Evolutionary conservation across 192 early-diverging fungal genomes (phyloP), one percentile per base, ranked within the genome.

Genomic region (Rhizoclosmatium globosum): DNA sequence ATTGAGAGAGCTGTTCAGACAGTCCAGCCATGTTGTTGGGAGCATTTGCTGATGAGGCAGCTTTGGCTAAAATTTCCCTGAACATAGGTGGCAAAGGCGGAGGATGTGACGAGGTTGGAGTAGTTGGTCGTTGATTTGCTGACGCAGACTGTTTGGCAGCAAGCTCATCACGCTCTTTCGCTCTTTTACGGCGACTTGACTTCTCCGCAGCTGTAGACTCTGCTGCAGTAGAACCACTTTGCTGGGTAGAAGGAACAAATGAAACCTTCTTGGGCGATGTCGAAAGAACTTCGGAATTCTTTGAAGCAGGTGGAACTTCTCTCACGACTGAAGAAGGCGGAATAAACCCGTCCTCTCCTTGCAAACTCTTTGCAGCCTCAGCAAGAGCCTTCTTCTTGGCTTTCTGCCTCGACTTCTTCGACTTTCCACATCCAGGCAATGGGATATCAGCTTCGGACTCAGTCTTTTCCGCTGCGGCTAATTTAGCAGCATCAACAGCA

Each of bases 131-230:
- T 56, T 0, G 21, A 21, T 21, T 56, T 6, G 69, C 31, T 15
- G 4, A 15, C 3, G 69, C 31, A 6, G 13, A 6, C 15, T 71
- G 69, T 42, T 48, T 56, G 19, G 47, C 69, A 15, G 74, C 74
- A 15, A 47, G 31, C 41, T 76, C 74, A 67, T 76, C 74, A 6
- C 74, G 74, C 31, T 76, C 74, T 43, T 67, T 76, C n/a, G 74
- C 74, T 44, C 74, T 31, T 45, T 76, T 76, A 11, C 74, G n/a
- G 4, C 74, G 74, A 45, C 74, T 76, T 44, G 42, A 68, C 47
- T 68, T 68, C 62, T 64, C 62, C 21, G 62, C 23, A 0, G 41
- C 41, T 23, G 62, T 21, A 17, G 50, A 13, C 17, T 7, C 50
- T 53, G 50, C 50, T 53, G 50, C 48, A 50, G 48, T 53, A 13